Evolutionary conservation across 1,284 basidiomycete species (phyloP).

Genomic region (Ganoderma lingzhi): DNA sequence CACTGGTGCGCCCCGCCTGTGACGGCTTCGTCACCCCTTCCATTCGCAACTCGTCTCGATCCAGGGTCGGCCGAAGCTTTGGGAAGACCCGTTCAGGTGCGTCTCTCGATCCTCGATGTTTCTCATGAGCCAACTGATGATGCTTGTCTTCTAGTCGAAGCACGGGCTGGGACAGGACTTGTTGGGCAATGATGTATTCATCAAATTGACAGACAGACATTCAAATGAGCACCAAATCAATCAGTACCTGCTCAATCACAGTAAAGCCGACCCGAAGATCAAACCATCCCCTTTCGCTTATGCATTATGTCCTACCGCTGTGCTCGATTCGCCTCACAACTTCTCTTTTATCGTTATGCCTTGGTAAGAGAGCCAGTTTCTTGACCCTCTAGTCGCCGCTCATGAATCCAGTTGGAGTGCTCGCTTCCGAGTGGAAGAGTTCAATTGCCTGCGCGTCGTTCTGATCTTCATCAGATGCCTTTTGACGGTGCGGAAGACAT

Average conservation of each 20-base stretch:
- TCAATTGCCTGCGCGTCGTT: not conserved
- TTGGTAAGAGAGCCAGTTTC: not conserved
- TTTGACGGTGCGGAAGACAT: conserved; percentile 6
- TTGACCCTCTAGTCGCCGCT: not conserved
- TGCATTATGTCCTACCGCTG: conserved; percentile 1
- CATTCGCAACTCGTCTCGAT: not conserved
- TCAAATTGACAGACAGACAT: not conserved
- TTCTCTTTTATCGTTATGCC: conserved; percentile 20
- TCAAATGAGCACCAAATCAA: not conserved
- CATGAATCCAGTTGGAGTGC: not conserved
- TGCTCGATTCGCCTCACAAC: conserved; percentile 7
- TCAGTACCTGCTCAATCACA: not conserved
- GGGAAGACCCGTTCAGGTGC: not conserved
- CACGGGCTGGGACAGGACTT: not conserved
- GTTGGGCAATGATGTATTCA: not conserved
- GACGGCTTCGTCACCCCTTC: not conserved
- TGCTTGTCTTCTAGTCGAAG: not conserved
- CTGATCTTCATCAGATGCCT: conserved; percentile 8
- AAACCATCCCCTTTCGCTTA: not conserved
- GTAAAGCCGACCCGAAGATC: no score
- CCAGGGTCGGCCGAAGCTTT: not conserved
- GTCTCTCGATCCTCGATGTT: no score
- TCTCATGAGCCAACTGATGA: no score
- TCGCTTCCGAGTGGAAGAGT: not conserved
- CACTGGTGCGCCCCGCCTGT: no score